Percentiles rank a stretch among this genome's conserved stretches.
These are phyloP conservation scores for Calamus simplicifolius DNA, from an alignment of 176 grass and related monocot genomes.

Conservation along the genomic window DNA sequence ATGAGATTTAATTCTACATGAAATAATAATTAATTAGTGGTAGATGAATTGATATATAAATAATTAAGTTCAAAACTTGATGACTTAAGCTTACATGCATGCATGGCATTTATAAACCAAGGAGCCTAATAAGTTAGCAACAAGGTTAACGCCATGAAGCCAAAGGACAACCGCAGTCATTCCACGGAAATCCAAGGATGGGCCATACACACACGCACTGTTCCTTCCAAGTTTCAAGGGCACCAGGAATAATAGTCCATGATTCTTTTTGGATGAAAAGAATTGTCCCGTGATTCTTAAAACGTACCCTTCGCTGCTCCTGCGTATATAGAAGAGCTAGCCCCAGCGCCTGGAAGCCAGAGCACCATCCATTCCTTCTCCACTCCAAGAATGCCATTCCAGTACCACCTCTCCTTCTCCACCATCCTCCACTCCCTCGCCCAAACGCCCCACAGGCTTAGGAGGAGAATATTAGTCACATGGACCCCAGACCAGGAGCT, in stretches of 20 bases:
- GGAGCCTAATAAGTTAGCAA: neutral
- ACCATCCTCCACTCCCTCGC: constrained; percentile 4
- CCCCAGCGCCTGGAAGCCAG: too few species aligned
- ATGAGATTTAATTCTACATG: too few species aligned
- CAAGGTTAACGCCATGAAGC: neutral
- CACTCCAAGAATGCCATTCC: neutral
- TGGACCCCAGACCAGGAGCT: constrained; percentile 26
- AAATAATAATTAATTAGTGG: too few species aligned
- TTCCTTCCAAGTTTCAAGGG: neutral
- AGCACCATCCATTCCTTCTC: neutral
- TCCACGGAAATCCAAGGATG: neutral
- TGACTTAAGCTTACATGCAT: too few species aligned
- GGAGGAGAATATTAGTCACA: constrained; percentile 5
- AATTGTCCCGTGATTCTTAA: too few species aligned
- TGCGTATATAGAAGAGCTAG: too few species aligned
- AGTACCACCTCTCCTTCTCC: neutral
- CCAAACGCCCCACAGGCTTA: constrained; percentile 17
- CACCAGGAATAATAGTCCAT: neutral
- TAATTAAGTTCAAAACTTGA: too few species aligned
- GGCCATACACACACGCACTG: too few species aligned
- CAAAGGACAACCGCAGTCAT: constrained; percentile 4
- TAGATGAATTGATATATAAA: too few species aligned
- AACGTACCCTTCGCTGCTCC: too few species aligned
- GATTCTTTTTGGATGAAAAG: neutral
- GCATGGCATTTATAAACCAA: too few species aligned